Evolutionary conservation across 1,284 basidiomycete species (phyloP).

Genomic region (Leucoagaricus sp.): DNA sequence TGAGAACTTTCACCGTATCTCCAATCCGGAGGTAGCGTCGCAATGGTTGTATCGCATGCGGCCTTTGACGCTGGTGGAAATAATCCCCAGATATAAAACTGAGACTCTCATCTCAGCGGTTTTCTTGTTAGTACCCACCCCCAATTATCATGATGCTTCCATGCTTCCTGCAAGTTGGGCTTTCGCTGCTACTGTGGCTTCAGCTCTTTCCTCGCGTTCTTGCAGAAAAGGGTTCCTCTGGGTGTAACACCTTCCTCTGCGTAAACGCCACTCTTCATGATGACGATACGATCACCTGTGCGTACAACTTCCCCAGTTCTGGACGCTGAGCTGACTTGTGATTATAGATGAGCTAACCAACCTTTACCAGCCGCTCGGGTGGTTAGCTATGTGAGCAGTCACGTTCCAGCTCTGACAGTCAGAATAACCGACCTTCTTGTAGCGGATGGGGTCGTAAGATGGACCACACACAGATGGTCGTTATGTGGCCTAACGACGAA

Average conservation of each 20-base stretch:
- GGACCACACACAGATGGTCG: constrained; percentile 43
- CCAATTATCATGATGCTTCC: constrained; percentile 8
- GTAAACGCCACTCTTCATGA: constrained; percentile 41
- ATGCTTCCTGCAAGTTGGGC: constrained; percentile 10
- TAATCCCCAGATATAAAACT: constrained; percentile 9
- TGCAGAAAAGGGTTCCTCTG: constrained; percentile 40
- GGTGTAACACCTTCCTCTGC: constrained; percentile 46
- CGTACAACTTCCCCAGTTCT: constrained; percentile 17
- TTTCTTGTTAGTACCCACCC: constrained; percentile 2
- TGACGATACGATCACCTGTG: constrained; percentile 46
- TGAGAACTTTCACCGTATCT: constrained; percentile 1
- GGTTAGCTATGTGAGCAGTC: constrained; percentile 50
- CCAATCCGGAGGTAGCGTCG: not conserved
- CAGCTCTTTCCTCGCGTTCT: constrained; percentile 19
- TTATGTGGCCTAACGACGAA: constrained; percentile 49
- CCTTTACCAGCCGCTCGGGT: constrained; percentile 45
- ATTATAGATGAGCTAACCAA: constrained; percentile 46
- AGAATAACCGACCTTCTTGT: constrained; percentile 5
- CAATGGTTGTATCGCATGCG: not conserved
- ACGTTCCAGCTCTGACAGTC: constrained; percentile 8
- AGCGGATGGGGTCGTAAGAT: constrained; percentile 60
- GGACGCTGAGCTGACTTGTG: constrained; percentile 3
- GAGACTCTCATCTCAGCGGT: not conserved
- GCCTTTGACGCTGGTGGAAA: not conserved
- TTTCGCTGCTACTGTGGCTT: constrained; percentile 17